Percentiles rank a stretch among this genome's conserved stretches.
These are phyloP conservation scores for Tylopilus sp. DNA, from an alignment of 768 basidiomycete species.

Conservation along the genomic window DNA sequence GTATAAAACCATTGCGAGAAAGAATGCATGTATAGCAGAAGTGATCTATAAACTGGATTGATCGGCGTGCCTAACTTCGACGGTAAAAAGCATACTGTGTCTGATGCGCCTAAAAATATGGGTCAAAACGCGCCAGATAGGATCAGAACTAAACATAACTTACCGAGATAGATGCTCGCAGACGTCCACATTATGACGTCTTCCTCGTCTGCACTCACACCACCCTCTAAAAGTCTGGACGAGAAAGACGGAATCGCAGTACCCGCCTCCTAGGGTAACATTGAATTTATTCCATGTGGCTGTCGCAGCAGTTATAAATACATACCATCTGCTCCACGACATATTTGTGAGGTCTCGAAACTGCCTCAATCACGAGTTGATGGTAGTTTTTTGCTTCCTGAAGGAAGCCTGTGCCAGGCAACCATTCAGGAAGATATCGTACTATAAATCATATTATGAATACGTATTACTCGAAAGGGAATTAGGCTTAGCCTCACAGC, in stretches of 20 bases:
- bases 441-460: slow-evolving; percentile 18
- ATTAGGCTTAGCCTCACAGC: slow-evolving; percentile 3
- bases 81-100: background rate
- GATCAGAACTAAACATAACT: background rate
- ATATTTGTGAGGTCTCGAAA: slow-evolving; percentile 42
- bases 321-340: slow-evolving; percentile 48
- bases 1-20: too few relatives aligned
- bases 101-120: background rate
- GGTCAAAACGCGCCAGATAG: background rate
- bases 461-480: background rate
- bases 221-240: slow-evolving; percentile 10
- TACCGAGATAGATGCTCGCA: slow-evolving; percentile 7
- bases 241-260: slow-evolving; percentile 18
- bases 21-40: too few relatives aligned
- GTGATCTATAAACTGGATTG: background rate
- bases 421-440: slow-evolving; percentile 33
- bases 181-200: slow-evolving; percentile 22
- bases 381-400: slow-evolving; percentile 26
- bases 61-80: background rate
- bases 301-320: background rate
- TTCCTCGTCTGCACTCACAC: slow-evolving; percentile 16
- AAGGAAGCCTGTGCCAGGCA: slow-evolving; percentile 36
- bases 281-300: background rate
- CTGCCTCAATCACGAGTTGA: slow-evolving; percentile 33
- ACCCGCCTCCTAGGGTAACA: slow-evolving; percentile 9